Conservation (phyloP, 2,329 filamentous ascomycete species). For the Aspergillus japonicus region DNA sequence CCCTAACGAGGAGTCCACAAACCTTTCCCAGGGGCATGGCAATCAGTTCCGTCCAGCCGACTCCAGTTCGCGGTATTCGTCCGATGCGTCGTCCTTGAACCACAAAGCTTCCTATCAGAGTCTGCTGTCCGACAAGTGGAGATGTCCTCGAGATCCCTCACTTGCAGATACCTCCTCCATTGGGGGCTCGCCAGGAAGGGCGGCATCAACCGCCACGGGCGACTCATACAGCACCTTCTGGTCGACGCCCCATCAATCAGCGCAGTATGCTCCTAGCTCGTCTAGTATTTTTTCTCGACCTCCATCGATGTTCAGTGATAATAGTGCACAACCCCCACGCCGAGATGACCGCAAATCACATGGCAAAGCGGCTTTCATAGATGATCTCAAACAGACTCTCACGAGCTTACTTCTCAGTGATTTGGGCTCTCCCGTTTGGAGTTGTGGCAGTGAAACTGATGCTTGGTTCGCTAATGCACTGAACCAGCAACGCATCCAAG, state of each 20-base stretch:
- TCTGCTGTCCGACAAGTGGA: slow-evolving; percentile 67
- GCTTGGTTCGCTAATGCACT: slow-evolving; percentile 67
- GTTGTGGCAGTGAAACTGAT: slow-evolving; percentile 90
- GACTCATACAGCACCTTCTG: slow-evolving; percentile 81
- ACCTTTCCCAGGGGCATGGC: slow-evolving; percentile 28
- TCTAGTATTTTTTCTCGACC: slow-evolving; percentile 55
- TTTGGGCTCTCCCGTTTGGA: slow-evolving; percentile 79
- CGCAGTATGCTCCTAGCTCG: slow-evolving; percentile 62
- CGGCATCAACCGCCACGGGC: slow-evolving; percentile 67
- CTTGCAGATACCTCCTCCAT: slow-evolving; percentile 61
- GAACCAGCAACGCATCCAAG: slow-evolving; percentile 49
- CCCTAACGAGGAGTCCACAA: slow-evolving; percentile 45
- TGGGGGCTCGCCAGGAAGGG: slow-evolving; percentile 62
- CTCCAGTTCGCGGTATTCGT: slow-evolving; percentile 29
- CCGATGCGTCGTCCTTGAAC: slow-evolving; percentile 36
- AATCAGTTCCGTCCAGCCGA: slow-evolving; percentile 32
- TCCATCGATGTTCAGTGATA: slow-evolving; percentile 44
- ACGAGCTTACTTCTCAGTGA: slow-evolving; percentile 87
- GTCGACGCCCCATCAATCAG: slow-evolving; percentile 75
- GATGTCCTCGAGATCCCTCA: slow-evolving; percentile 56
- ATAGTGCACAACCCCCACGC: slow-evolving; percentile 31
- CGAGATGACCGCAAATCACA: slow-evolving; percentile 48
- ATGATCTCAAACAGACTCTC: slow-evolving; percentile 73
- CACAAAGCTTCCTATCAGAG: slow-evolving; percentile 69
- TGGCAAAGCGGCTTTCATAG: slow-evolving; percentile 75